These are phyloP conservation scores for Metschnikowia kofuensis DNA, from an alignment of 805 yeast species.

Conservation along the genomic window DNA sequence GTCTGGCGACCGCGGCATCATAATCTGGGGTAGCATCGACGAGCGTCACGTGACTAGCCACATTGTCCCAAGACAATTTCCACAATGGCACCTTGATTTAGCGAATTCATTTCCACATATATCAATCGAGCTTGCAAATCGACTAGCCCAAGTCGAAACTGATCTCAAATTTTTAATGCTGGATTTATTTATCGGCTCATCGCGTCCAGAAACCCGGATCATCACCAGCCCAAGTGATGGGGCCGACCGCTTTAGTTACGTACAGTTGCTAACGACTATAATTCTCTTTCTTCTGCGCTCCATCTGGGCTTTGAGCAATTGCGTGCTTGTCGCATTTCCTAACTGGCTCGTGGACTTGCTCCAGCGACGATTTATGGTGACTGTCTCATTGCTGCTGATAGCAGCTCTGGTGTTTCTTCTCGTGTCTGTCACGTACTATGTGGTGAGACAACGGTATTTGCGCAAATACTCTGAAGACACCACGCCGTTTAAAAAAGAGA, in stretches of 20 bases:
- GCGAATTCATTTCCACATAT: too few relatives aligned
- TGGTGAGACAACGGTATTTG: constrained; percentile 60
- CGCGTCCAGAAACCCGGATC: background rate
- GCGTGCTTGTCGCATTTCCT: constrained; percentile 12
- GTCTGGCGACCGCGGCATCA: background rate
- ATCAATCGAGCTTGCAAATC: too few relatives aligned
- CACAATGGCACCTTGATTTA: background rate
- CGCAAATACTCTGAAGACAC: constrained; percentile 54
- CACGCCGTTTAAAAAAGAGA: constrained; percentile 33
- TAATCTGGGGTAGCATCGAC: constrained; percentile 4
- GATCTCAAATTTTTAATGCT: background rate
- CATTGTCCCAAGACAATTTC: background rate
- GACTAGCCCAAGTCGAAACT: too few relatives aligned
- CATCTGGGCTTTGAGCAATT: constrained; percentile 18
- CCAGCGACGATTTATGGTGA: constrained; percentile 47
- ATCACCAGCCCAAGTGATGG: background rate
- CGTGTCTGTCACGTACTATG: constrained; percentile 37
- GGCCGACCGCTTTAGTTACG: background rate
- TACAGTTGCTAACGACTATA: constrained; percentile 3
- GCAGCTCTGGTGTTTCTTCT: constrained; percentile 29
- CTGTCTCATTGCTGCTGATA: constrained; percentile 50
- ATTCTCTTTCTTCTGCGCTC: constrained; percentile 21
- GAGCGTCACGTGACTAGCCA: constrained; percentile 1
- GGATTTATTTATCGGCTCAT: background rate
- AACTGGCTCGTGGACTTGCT: constrained; percentile 23